These are phyloP conservation scores for Wickerhamomyces sp. DNA, from an alignment of 1,139 yeast species.

Conservation along the genomic window DNA sequence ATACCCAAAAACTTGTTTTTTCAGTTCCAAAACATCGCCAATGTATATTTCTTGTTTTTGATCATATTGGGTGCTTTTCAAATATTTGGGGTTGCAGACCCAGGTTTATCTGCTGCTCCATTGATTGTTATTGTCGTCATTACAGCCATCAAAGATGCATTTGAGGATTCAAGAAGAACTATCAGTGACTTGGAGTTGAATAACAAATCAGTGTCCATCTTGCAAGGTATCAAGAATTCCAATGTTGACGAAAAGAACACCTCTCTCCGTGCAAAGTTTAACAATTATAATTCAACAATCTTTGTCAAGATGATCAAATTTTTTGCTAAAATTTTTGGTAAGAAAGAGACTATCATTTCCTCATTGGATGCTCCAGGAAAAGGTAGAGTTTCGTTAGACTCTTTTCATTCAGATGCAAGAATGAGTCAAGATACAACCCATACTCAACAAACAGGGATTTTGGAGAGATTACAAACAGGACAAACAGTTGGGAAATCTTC, in stretches of 20 bases:
- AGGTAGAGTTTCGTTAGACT: constrained; percentile 15
- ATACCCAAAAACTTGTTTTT: constrained; percentile 75
- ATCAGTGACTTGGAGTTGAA: constrained; percentile 78
- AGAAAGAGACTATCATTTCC: constrained; percentile 1
- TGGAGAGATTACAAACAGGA: background rate
- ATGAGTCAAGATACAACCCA: constrained; percentile 8
- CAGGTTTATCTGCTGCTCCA: constrained; percentile 92
- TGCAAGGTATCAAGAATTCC: constrained; percentile 64
- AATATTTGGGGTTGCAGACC: constrained; percentile 88
- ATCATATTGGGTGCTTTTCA: constrained; percentile 83
- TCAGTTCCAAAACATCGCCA: constrained; percentile 89
- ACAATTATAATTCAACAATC: constrained; percentile 32
- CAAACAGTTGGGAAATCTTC: constrained; percentile 12
- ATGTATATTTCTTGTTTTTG: constrained; percentile 75
- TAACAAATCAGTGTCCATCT: constrained; percentile 75
- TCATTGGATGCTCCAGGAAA: constrained; percentile 15
- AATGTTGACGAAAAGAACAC: constrained; percentile 57
- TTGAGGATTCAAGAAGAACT: constrained; percentile 88
- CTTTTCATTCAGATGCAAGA: constrained; percentile 9
- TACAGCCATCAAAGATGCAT: constrained; percentile 88
- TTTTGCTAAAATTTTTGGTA: constrained; percentile 13
- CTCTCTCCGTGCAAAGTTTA: constrained; percentile 53
- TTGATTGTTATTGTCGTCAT: constrained; percentile 84
- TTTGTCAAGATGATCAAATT: constrained; percentile 19
- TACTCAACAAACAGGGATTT: background rate